Base-by-base conservation (phyloP, 2,329 filamentous ascomycete species). In the Aspergillus eucalypticola region DNA sequence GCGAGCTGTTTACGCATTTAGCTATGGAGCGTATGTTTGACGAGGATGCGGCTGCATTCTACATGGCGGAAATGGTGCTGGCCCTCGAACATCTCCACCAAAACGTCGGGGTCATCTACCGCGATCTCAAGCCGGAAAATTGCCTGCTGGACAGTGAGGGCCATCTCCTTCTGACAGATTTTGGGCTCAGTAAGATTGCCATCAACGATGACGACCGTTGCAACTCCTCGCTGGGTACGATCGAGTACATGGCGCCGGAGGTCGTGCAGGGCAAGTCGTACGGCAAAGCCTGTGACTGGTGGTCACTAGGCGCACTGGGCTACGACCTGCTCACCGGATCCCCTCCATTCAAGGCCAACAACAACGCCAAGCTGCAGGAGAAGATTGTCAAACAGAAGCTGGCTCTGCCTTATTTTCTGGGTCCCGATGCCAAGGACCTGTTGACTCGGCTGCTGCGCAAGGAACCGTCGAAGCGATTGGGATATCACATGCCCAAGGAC, bases 181-280 rank as follows among this genome's bases (percentile, higher is more conserved):
- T 99, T 74, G 95, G 95, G 4, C 85, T 99, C 17, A 96, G 91
- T 79, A 99, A 99, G 78, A 95, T 98, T 32, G 89, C 93, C 0
- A 84, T 95, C 15, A 88, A 92, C 60, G 78, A 86, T 57, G 84
- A 85, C 58, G 83, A 83, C 65, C 83, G 82, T 32, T 97, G 94
- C 82, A 91, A 92, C 77, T 96, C 92, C 44, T 90, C 97, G 66
- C 86, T 97, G 8, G 95, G 95, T 54, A 99, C 95, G 0, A 89
- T 97, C 60, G 95, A 98, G 75, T 99, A 99, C 83, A 99, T 99
- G 95, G 96, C 95, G 0, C 95, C 95, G 0, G 95, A 99, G 78
- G 90, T 99, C 54, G 87, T 99, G 62, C 85, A 88, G 63, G 93
- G 92, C 62, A 88, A 90, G 66, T 88, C 91, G 66, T 99, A 99